Evolutionary conservation across 257 asterid species (phyloP).

Genomic region (Echium plantagineum): DNA sequence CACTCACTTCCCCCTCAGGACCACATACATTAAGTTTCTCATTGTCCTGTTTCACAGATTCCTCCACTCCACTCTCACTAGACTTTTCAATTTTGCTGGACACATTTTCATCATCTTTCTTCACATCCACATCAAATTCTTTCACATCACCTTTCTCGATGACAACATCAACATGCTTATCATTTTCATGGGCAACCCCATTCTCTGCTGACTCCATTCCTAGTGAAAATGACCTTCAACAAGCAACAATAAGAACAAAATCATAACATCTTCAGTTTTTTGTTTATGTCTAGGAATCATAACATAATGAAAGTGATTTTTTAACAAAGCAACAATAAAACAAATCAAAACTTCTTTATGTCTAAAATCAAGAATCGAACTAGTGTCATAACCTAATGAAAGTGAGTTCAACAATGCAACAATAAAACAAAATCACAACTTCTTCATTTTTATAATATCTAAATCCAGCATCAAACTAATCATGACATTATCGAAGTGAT

Average conservation of each 20-base stretch:
- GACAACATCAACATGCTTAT: conserved; percentile 14
- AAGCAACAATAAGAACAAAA: neutral
- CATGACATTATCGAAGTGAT: no score
- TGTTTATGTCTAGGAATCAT: no score
- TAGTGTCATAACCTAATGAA: no score
- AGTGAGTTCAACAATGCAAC: no score
- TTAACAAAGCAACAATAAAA: neutral
- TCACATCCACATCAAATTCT: conserved; percentile 22
- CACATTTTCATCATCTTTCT: conserved; percentile 24
- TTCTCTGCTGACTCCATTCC: conserved; percentile 44
- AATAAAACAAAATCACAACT: no score
- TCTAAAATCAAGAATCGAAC: no score
- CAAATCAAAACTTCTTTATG: neutral
- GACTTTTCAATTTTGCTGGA: conserved; percentile 13
- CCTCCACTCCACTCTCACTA: conserved; percentile 21
- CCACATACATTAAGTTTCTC: conserved; percentile 18
- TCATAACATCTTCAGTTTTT: neutral
- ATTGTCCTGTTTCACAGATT: conserved; percentile 17
- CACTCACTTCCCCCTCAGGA: conserved; percentile 17
- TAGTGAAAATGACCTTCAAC: neutral
- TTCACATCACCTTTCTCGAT: conserved; percentile 19
- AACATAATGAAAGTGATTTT: no score
- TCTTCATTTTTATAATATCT: no score
- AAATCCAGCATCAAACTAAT: no score
- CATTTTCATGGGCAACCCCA: conserved; percentile 41